Evolutionary conservation across 768 basidiomycete genomes (phyloP).

Genomic region (Trametes coccinea): DNA sequence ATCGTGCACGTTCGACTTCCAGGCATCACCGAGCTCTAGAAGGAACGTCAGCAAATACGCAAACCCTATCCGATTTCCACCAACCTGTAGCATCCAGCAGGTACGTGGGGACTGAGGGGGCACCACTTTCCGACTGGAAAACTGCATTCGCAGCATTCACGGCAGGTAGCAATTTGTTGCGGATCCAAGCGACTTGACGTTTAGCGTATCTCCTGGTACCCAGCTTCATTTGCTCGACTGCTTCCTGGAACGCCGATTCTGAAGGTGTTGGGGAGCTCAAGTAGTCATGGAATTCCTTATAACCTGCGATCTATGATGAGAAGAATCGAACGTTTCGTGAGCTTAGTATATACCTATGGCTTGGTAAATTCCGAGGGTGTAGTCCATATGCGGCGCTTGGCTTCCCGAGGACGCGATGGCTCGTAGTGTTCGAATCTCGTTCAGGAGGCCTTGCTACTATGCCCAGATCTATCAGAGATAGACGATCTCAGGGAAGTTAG

Average conservation of each 20-base stretch:
- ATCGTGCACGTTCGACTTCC: constrained; percentile 56
- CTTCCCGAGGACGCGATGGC: constrained; percentile 22
- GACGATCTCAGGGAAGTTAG: background rate
- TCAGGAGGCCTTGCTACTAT: constrained; percentile 70
- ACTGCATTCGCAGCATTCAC: constrained; percentile 48
- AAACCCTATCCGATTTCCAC: constrained; percentile 12
- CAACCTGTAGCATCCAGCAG: constrained; percentile 70
- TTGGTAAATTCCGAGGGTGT: constrained; percentile 88
- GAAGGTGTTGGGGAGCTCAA: constrained; percentile 44
- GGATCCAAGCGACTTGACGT: constrained; percentile 89
- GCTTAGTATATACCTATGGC: constrained; percentile 66
- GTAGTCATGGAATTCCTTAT: constrained; percentile 83
- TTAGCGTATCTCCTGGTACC: constrained; percentile 92
- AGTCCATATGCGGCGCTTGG: constrained; percentile 43
- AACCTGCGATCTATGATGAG: constrained; percentile 54
- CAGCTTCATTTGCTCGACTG: constrained; percentile 78
- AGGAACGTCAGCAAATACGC: background rate
- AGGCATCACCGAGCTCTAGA: constrained; percentile 53
- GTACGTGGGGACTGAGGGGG: constrained; percentile 46
- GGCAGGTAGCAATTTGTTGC: constrained; percentile 83
- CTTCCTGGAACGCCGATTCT: constrained; percentile 48
- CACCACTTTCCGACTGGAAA: constrained; percentile 21
- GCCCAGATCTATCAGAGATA: background rate
- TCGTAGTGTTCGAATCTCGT: constrained; percentile 69
- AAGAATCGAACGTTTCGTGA: background rate